Percentiles rank a stretch among this genome's conserved stretches.
These are phyloP conservation scores for Colletotrichum camelliae DNA, from an alignment of 2,329 filamentous ascomycete species.

Conservation along the genomic window DNA sequence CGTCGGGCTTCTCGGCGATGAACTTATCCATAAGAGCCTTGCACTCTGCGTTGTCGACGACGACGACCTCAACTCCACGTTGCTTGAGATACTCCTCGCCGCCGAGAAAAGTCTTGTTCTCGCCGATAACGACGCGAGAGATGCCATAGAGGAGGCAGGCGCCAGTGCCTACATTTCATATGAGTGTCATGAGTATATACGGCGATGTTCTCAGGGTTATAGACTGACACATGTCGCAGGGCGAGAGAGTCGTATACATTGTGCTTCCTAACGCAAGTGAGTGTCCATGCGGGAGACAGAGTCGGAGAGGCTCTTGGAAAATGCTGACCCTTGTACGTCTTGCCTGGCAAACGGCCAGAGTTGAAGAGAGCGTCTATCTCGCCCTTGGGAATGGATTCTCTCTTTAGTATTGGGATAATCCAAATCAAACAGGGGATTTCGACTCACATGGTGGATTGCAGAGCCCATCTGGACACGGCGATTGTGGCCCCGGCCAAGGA, in stretches of 20 bases:
- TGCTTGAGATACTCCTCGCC: constrained; percentile 73
- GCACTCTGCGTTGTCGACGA: constrained; percentile 69
- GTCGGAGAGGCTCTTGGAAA: background rate
- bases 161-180: constrained; percentile 56
- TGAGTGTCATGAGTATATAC: background rate
- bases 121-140: constrained; percentile 75
- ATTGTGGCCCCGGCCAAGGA: constrained; percentile 77
- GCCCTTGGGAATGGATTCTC: constrained; percentile 51
- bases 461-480: constrained; percentile 76
- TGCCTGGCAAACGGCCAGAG: constrained; percentile 73
- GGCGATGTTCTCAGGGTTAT: background rate
- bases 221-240: constrained; percentile 74
- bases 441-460: constrained; percentile 71
- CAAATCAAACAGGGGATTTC: background rate
- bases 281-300: background rate
- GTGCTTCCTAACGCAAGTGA: constrained; percentile 58
- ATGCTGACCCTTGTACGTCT: constrained; percentile 57
- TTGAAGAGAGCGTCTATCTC: constrained; percentile 80
- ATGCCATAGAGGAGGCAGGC: constrained; percentile 80
- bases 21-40: constrained; percentile 74
- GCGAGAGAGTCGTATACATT: constrained; percentile 84
- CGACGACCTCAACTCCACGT: constrained; percentile 75
- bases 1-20: constrained; percentile 72
- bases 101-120: constrained; percentile 77
- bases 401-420: background rate